Evolutionary conservation across 2,329 filamentous ascomycete species (phyloP), one percentile per base, ranked within the genome.

Genomic region (Botryosphaeria dothidea): DNA sequence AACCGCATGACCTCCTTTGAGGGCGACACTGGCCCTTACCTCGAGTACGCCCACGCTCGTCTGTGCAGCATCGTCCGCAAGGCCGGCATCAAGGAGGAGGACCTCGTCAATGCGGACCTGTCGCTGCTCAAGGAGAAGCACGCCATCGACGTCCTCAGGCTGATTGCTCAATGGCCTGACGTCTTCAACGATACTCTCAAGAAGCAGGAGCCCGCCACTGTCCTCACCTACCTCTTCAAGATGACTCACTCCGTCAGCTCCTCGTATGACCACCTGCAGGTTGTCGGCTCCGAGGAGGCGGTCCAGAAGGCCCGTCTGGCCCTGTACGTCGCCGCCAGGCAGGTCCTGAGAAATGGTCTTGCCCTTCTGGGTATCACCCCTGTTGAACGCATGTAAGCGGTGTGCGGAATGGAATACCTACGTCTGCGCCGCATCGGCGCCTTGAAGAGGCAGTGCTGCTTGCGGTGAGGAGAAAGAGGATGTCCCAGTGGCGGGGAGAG

Each of bases 331-430:
- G 84, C 89, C 2, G 90, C 91, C 6, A 85, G 90, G 72, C 88
- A 89, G 67, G 91, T 94, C 38, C 81, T 96, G 68, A 85, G 85
- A 72, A 96, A 95, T 77, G 92, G 91, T 67, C 96, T 96, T 92
- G 85, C 85, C 68, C 77, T 96, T 71, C 81, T 96, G 69, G 92
- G 92, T 1, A 80, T 96, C 75, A 88, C 83, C 62, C 92, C 92
- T 9, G 89, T 96, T 54, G 88, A 94, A 75, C 82, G 87, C 79
- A 66, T 66, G 65, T 66, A 60, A 66, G 36, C 13, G 61, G 56
- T 46, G 34, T 43, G 23, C 17, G n/a, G 11, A 21, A 17, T 31
- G 8, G 19, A 34, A 19, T 15, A 4, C 23, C 25, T 7, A 15
- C 3, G 36, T 21, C 8, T 23, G 27, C 29, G 49, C 29, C 29